Conservation (phyloP, 768 basidiomycete genomes). For the Ramaria sp. region DNA sequence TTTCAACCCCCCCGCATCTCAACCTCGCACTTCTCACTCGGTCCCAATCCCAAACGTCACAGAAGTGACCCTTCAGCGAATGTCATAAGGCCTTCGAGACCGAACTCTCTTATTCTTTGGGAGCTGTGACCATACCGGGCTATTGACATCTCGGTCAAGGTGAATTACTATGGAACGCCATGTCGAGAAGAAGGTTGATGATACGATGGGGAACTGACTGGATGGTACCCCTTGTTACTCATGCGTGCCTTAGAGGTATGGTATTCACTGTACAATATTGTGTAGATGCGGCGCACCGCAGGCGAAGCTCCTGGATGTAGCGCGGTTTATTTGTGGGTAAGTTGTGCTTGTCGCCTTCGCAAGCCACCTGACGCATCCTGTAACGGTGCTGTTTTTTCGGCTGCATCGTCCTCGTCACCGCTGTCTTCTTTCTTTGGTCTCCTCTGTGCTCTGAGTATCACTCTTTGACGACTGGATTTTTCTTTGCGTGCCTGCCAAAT, state of each 20-base stretch:
- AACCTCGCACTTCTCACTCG: constrained; percentile 36
- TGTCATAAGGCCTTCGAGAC: constrained; percentile 35
- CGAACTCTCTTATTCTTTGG: constrained; percentile 45
- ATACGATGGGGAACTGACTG: constrained; percentile 64
- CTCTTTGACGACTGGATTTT: neutral
- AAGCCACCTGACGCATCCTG: neutral
- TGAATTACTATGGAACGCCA: neutral
- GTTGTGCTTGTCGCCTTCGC: neutral
- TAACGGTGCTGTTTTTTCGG: neutral
- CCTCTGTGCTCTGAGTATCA: neutral
- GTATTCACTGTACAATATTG: constrained; percentile 20
- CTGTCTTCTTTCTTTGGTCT: neutral
- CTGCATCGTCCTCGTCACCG: neutral
- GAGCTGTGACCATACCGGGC: constrained; percentile 32
- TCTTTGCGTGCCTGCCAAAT: constrained; percentile 53
- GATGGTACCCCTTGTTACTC: constrained; percentile 64
- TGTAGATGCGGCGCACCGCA: neutral
- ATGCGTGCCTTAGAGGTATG: constrained; percentile 46
- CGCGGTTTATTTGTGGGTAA: neutral
- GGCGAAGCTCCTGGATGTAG: neutral
- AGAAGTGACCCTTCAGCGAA: constrained; percentile 47
- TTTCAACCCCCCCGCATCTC: constrained; percentile 40
- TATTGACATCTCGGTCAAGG: neutral
- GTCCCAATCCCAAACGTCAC: constrained; percentile 44
- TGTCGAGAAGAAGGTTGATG: constrained; percentile 22